Conservation (phyloP, 345 rosid genomes). For the Hibiscus syriacus region DNA sequence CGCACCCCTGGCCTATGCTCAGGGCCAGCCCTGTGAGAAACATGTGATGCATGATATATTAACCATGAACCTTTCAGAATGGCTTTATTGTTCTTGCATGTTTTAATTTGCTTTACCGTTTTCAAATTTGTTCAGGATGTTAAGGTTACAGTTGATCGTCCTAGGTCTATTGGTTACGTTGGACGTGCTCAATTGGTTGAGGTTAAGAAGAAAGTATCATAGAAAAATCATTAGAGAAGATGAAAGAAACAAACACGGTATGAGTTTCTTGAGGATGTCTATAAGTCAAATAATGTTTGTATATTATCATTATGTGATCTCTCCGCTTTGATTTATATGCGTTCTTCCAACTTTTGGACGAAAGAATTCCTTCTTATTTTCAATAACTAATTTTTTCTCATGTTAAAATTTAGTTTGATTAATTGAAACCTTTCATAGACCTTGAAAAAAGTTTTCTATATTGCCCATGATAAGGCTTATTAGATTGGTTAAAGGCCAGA, state of each 20-base stretch:
- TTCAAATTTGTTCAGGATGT: conserved; percentile 34
- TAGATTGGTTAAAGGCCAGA: not conserved
- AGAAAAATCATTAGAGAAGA: conserved; percentile 67
- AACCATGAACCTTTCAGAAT: not conserved
- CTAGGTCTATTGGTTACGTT: conserved; percentile 23
- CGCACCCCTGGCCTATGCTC: too few species aligned
- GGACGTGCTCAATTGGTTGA: conserved; percentile 40
- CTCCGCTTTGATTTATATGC: not conserved
- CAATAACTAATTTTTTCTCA: not conserved
- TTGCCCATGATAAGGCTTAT: not conserved
- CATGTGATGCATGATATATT: conserved; percentile 4
- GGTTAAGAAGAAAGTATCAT: conserved; percentile 60
- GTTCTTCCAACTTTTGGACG: not conserved
- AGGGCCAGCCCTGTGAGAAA: too few species aligned
- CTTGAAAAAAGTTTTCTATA: not conserved
- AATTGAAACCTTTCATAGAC: not conserved
- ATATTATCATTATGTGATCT: not conserved
- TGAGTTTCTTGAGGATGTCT: conserved; percentile 18
- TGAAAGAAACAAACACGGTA: conserved; percentile 83
- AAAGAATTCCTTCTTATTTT: not conserved
- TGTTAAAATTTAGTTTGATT: not conserved
- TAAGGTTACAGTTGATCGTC: conserved; percentile 25
- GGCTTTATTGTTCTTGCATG: not conserved
- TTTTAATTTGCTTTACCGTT: conserved; percentile 12
- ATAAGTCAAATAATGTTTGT: not conserved